Percentiles rank a stretch among this genome's conserved stretches.
phyloP scores from a whole-genome alignment of 2,329 filamentous ascomycete species.

The Penicillium sp. region DNA sequence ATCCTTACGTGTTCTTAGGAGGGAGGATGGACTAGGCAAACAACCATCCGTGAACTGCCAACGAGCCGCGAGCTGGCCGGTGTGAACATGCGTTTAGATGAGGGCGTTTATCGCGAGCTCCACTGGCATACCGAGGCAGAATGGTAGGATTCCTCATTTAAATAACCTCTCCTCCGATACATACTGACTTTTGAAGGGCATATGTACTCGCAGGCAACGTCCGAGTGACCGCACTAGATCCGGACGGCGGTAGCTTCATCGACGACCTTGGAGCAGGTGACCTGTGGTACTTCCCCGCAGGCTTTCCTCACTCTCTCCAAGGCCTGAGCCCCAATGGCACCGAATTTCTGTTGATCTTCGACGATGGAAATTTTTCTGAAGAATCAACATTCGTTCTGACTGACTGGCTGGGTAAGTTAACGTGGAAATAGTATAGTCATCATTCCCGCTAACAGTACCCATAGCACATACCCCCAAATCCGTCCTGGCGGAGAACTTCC shows the following conservation, averaged over 20 bases:
- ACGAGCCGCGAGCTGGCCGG: conserved; percentile 66
- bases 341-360: conserved; percentile 63
- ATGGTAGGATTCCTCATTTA: conserved; percentile 33
- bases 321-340: conserved; percentile 65
- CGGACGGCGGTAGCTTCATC: conserved; percentile 72
- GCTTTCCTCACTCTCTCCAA: conserved; percentile 73
- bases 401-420: conserved; percentile 65
- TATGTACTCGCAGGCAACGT: conserved; percentile 71
- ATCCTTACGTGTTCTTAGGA: conserved; percentile 50
- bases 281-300: conserved; percentile 76
- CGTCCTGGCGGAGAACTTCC: conserved; percentile 73
- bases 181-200: conserved; percentile 49
- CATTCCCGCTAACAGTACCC: background rate
- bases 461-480: conserved; percentile 69
- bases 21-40: conserved; percentile 76
- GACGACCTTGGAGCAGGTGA: conserved; percentile 74
- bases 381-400: conserved; percentile 72
- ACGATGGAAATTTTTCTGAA: conserved; percentile 59
- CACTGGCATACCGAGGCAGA: conserved; percentile 83
- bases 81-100: conserved; percentile 75
- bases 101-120: conserved; percentile 72
- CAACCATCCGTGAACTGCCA: conserved; percentile 43
- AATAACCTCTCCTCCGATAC: too few species aligned
- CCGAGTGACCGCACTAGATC: conserved; percentile 71
- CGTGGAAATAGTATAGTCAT: background rate